These are phyloP conservation scores for Sonneratia caseolaris DNA, from an alignment of 345 rosid species.

Conservation along the genomic window DNA sequence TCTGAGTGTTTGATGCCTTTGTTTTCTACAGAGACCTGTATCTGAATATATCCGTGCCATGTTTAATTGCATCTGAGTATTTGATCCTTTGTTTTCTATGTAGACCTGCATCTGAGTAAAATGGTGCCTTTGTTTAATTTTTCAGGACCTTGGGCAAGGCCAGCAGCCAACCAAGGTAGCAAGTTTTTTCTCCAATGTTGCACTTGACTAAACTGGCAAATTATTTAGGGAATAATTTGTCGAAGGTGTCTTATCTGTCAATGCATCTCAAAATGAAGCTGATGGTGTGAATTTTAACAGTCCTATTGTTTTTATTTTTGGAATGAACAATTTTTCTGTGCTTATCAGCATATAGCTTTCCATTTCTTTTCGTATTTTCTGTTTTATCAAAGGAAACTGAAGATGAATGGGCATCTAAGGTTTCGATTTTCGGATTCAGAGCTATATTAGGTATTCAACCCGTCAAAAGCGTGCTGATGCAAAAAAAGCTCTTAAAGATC, in stretches of 20 bases:
- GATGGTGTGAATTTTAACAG: background rate
- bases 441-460: conserved; percentile 24
- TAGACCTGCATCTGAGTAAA: background rate
- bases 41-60: background rate
- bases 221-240: background rate
- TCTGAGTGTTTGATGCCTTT: background rate
- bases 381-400: background rate
- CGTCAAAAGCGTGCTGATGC: conserved; percentile 53
- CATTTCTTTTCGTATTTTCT: background rate
- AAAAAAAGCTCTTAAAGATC: conserved; percentile 37
- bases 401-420: conserved; percentile 4
- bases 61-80: background rate
- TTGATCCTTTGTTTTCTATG: background rate
- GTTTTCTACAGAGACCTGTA: background rate
- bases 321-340: background rate
- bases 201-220: background rate
- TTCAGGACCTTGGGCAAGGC: conserved; percentile 7
- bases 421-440: conserved; percentile 26
- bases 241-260: background rate
- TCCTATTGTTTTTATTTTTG: background rate
- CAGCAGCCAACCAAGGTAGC: conserved; percentile 11
- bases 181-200: background rate
- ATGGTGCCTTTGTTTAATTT: background rate
- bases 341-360: background rate
- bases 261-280: background rate